Conservation (phyloP, 495 filamentous ascomycete genomes). For the Penicillium coprophilum region DNA sequence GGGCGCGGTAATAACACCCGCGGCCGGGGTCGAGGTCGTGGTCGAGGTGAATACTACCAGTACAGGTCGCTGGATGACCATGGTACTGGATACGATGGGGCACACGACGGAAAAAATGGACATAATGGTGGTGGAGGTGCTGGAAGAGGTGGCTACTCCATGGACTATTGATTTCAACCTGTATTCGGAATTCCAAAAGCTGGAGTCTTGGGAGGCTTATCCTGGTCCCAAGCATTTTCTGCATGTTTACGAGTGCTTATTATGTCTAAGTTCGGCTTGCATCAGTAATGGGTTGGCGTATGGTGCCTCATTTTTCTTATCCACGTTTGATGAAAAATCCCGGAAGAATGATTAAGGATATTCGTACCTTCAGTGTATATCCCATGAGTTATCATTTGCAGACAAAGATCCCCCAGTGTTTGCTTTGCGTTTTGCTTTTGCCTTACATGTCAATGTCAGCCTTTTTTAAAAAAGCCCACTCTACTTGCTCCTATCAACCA, state of each 20-base stretch:
- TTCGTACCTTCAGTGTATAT: not conserved
- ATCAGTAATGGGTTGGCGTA: slow-evolving; percentile 9
- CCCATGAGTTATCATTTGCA: not conserved
- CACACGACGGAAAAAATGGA: slow-evolving; percentile 33
- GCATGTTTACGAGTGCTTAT: not conserved
- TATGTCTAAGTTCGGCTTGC: slow-evolving; percentile 2
- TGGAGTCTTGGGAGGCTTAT: not conserved
- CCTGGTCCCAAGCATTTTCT: not conserved
- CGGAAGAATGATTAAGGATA: not conserved
- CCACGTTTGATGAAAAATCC: not conserved
- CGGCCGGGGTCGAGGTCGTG: slow-evolving; percentile 45
- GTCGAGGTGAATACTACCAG: slow-evolving; percentile 32
- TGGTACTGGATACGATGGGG: slow-evolving; percentile 31
- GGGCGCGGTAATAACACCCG: slow-evolving; percentile 43
- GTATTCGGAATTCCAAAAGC: not conserved
- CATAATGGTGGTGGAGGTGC: slow-evolving; percentile 10
- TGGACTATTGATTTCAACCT: slow-evolving; percentile 40
- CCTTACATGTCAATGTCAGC: too few species aligned
- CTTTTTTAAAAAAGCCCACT: not conserved
- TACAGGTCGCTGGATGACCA: slow-evolving; percentile 46
- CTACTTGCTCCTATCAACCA: not conserved
- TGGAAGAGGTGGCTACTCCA: slow-evolving; percentile 27
- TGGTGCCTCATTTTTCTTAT: not conserved
- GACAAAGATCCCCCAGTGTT: too few species aligned
- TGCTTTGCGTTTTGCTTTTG: too few species aligned